Evolutionary conservation across 345 rosid species (phyloP), one percentile per base, ranked within the genome.

Genomic region (Aethionema arabicum): DNA sequence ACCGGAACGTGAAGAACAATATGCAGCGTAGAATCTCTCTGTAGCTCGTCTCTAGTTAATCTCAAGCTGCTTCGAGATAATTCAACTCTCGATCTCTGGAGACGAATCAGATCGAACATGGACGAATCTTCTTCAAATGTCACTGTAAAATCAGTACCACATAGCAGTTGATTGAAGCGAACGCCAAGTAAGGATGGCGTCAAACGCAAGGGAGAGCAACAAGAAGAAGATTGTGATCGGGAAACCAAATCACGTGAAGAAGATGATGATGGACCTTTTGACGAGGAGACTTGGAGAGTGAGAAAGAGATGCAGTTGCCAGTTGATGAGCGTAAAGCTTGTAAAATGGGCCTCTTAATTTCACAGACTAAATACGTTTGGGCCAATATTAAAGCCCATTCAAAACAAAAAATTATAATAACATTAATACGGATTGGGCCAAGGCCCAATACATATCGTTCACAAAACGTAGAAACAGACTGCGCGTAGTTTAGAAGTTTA

Each of bases 211-310:
- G 56, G 50, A 69, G 56, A 50, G 64, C 3, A 53, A 61, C 38
- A 51, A 35, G 33, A 6, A 49, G 9, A 53, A 60, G 52, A 7
- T 52, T 27, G 69, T 63, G 74, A 70, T 63, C 55, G 59, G 59
- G 65, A 51, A 51, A 66, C 45, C 31, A 5, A 51, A 44, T 16
- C 75, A 64, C 75, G 75, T 71, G 75, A 57, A 58, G 60, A 36
- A 41, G 69, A 49, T 39, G 74, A 50, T 21, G 27, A 21, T 21
- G 27, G 27, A 21, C 27, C 14, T 65, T 60, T 36, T 52, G 32
- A 15, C 15, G 52, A 7, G 38, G 73, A 70, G 65, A 56, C 74
- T 70, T 63, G 59, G 45, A 69, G 74, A 54, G 65, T 46, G 68
- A 70, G 74, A 32, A 35, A 62, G 58, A 9, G 41, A 14, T 0